Evolutionary conservation across 768 basidiomycete genomes (phyloP), one percentile per base, ranked within the genome.

Genomic region (Russula virescens): DNA sequence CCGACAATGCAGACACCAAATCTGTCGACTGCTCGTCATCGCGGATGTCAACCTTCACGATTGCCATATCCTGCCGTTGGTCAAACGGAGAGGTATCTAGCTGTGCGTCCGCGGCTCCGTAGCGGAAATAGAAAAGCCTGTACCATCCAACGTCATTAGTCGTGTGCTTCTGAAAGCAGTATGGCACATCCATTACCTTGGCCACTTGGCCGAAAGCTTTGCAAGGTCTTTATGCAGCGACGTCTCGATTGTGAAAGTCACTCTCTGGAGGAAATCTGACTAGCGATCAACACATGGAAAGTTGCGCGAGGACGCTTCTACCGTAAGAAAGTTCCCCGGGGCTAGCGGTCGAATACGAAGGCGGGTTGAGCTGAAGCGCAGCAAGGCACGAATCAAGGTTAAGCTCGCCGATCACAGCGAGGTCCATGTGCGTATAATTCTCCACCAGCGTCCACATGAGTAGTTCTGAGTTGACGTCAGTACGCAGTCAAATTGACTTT

Each of bases 381-480:
- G 77, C 73, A 26, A 88, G 71, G 6, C 79, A 73, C 13, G 79
- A 76, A 35, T 80, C 80, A 45, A 83, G 81, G 35, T 81, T 77
- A 23, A 90, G 78, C 42, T 82, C 79, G 38, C 80, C 78, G 13
- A 89, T 69, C 16, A 80, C 76, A 6, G 83, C 86, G 13, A 88
- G 74, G 66, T 91, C 88, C 77, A 91, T 80, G 66, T 88, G 82
- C 2, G 82, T 80, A 69, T 85, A 88, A 48, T 86, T 77, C 70
- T 89, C 87, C 49, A 86, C 75, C 47, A 89, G 71, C 28, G 78
- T 77, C 79, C 81, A 84, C 56, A 87, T 72, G 5, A 79, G 73
- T 35, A 74, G 73, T 11, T 78, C 85, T 85, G 64, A 58, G 21
- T 48, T 16, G 43, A 53, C 4, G 14, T 45, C 45, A 57, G 31